Evolutionary conservation across 352 stramenopile species (phyloP), one percentile per base, ranked within the genome.

Genomic region (Phytophthora fragariaefolia): DNA sequence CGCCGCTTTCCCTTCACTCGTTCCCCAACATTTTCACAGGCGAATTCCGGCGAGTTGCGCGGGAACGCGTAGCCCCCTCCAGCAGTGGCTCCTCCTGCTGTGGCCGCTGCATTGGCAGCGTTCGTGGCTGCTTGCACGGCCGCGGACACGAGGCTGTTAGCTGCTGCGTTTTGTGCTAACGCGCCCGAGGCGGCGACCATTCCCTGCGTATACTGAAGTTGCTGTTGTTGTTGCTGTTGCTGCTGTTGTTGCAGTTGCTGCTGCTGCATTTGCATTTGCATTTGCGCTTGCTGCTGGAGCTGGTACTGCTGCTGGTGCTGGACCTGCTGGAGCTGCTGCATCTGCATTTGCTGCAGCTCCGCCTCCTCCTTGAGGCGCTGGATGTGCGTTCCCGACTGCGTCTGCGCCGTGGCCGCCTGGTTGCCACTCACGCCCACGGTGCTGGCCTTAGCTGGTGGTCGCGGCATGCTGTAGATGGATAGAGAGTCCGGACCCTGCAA

Each of bases 1-100:
- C 86, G 63, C 28, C 86, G 76, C 66, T 94, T 94, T 47, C 86
- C 86, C 40, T 94, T 94, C 13, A 94, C 79, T n/a, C 86, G 83
- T 45, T 92, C 86, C 28, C 86, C 86, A 5, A 94, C 85, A 57
- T 94, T 92, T 63, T 92, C 86, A 48, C 86, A 94, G 0, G 82
- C 86, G 59, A 92, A 93, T 58, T 93, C 85, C 0, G 83, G 81
- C 17, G 80, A 90, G 22, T 92, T 92, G 23, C 83, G 83, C 13
- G 81, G 77, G 43, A 91, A 90, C 20, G 82, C 67, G 55, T 87
- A 87, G 6, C 74, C 76, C 12, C 69, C 73, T 45, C 65, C 71
- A 9, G 77, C 69, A 9, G 65, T 66, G 15, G 68, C 34, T 8
- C 64, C 65, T 38, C 63, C 73, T 6, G 69, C 68, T 30, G 70